Evolutionary conservation across 2,329 filamentous ascomycete genomes (phyloP).

Genomic region (Botrytis elliptica): DNA sequence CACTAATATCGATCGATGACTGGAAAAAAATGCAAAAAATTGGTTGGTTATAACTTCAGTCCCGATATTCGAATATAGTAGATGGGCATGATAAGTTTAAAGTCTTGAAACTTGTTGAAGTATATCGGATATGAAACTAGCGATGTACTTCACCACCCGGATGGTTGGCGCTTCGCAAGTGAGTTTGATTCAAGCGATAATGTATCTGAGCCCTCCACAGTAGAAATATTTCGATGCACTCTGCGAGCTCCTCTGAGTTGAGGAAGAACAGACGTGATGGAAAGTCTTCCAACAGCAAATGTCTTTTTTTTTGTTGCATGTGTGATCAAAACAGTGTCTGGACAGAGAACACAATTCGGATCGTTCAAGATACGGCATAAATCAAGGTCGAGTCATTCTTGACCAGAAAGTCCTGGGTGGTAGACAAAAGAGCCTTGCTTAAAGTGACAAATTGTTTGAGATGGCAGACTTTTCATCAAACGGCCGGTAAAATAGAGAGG

Average conservation of each 20-base stretch:
- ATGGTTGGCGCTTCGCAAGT: background rate
- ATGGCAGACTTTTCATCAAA: background rate
- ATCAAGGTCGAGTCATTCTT: background rate
- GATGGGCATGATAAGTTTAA: background rate
- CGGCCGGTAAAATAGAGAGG: background rate
- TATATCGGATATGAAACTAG: background rate
- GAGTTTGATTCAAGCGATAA: background rate
- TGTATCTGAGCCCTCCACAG: background rate
- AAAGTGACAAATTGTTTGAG: background rate
- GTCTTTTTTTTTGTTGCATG: background rate
- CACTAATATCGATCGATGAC: background rate
- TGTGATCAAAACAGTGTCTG: background rate
- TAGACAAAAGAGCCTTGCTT: background rate
- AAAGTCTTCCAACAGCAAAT: background rate
- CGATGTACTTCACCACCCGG: background rate
- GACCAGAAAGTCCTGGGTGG: background rate
- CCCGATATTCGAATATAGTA: background rate
- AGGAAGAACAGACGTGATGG: background rate
- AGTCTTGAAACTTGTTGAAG: background rate
- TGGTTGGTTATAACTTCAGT: background rate
- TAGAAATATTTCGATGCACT: background rate
- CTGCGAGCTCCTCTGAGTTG: background rate
- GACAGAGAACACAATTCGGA: background rate
- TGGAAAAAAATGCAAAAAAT: background rate
- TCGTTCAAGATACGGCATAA: background rate